phyloP scores from a whole-genome alignment of 352 stramenopile species.

The Phytophthora fragariaefolia region DNA sequence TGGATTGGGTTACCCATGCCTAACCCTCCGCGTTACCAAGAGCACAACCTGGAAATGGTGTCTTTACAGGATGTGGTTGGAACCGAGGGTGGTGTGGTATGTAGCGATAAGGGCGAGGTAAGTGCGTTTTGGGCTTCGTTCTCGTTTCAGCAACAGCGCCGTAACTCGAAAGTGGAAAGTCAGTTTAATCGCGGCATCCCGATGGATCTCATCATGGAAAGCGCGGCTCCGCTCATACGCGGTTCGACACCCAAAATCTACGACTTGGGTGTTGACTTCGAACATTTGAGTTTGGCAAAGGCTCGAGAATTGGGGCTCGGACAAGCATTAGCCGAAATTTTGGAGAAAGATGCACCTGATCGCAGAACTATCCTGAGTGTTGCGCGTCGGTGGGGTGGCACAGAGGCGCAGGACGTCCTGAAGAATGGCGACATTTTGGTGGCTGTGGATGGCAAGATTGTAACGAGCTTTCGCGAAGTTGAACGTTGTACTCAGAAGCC shows the following conservation, averaged over 20 bases:
- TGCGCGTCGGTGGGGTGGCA: constrained; percentile 76
- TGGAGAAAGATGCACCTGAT: constrained; percentile 76
- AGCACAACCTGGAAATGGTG: constrained; percentile 91
- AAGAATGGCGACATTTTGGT: constrained; percentile 90
- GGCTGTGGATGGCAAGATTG: constrained; percentile 80
- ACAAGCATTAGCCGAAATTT: constrained; percentile 73
- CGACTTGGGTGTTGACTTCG: constrained; percentile 87
- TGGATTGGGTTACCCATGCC: constrained; percentile 86
- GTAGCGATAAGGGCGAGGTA: constrained; percentile 67
- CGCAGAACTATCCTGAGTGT: constrained; percentile 85
- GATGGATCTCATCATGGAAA: constrained; percentile 91
- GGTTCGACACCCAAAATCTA: constrained; percentile 76
- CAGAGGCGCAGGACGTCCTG: constrained; percentile 66
- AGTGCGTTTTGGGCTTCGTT: constrained; percentile 91
- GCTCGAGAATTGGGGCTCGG: constrained; percentile 87
- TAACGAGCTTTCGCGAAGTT: constrained; percentile 88
- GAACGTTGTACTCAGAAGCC: constrained; percentile 84
- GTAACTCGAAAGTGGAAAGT: constrained; percentile 81
- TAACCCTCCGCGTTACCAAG: constrained; percentile 84
- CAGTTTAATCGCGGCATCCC: constrained; percentile 89
- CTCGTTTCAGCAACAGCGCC: constrained; percentile 82
- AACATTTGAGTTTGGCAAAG: constrained; percentile 90
- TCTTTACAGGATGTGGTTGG: constrained; percentile 83
- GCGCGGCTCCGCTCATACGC: constrained; percentile 71
- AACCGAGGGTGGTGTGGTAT: constrained; percentile 85